phyloP scores from a whole-genome alignment of 129 eudicot genomes.

The Chrysanthemum seticuspe region DNA sequence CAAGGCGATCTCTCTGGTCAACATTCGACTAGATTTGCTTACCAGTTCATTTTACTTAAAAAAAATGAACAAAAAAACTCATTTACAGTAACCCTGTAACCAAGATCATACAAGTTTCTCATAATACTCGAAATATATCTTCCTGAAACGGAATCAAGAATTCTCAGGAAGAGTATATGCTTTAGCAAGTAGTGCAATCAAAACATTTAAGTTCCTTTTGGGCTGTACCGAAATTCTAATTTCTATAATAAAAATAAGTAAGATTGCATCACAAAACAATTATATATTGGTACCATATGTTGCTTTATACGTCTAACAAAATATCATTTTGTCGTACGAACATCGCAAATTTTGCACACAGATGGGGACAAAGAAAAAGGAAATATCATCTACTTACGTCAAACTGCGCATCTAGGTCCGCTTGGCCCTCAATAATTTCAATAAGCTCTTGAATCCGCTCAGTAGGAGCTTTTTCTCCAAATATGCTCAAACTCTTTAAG shows the following conservation, averaged over 20 bases:
- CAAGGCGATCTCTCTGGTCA: constrained; percentile 6
- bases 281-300: background rate
- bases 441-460: constrained; percentile 75
- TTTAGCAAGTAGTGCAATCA: background rate
- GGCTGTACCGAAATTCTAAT: background rate
- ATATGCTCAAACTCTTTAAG: constrained; percentile 67
- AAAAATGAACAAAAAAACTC: background rate
- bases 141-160: background rate
- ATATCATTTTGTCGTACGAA: background rate
- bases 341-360: background rate
- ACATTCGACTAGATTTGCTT: background rate
- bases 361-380: background rate
- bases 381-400: constrained; percentile 44
- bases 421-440: constrained; percentile 78
- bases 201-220: background rate
- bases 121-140: background rate
- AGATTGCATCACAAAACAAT: background rate
- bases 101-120: background rate
- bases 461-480: constrained; percentile 81
- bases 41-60: background rate
- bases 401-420: constrained; percentile 84
- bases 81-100: background rate
- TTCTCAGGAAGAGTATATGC: background rate
- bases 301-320: background rate
- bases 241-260: background rate